Conservation (phyloP, 257 asterid species). For the Plantago major region DNA sequence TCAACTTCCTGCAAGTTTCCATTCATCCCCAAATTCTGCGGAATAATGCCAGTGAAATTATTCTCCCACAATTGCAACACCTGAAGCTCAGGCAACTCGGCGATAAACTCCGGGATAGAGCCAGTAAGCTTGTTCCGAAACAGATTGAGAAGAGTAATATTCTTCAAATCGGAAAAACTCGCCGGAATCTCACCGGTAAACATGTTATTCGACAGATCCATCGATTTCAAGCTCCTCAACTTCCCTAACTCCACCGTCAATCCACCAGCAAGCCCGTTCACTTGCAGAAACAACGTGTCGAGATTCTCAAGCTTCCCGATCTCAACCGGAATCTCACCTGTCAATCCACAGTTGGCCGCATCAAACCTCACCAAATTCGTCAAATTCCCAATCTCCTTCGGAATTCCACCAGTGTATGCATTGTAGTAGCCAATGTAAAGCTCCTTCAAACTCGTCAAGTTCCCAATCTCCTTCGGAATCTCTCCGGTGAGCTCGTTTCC, state of each 20-base stretch:
- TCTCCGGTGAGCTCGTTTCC: slow-evolving; percentile 69
- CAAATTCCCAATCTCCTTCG: slow-evolving; percentile 71
- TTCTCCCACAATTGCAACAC: slow-evolving; percentile 95
- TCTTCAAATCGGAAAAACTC: slow-evolving; percentile 59
- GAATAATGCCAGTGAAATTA: slow-evolving; percentile 87
- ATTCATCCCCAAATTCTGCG: slow-evolving; percentile 59
- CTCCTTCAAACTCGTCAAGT: slow-evolving; percentile 52
- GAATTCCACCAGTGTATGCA: slow-evolving; percentile 65
- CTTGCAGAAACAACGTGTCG: slow-evolving; percentile 87
- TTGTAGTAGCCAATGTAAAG: slow-evolving; percentile 83
- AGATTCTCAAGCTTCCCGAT: slow-evolving; percentile 61
- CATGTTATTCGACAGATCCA: slow-evolving; percentile 86
- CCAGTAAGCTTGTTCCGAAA: slow-evolving; percentile 88
- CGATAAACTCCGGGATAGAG: slow-evolving; percentile 82
- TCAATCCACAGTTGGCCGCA: slow-evolving; percentile 81
- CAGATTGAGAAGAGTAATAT: slow-evolving; percentile 71
- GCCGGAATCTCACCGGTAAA: slow-evolving; percentile 72
- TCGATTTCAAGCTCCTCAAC: slow-evolving; percentile 66
- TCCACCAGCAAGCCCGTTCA: slow-evolving; percentile 61
- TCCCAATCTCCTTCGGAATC: slow-evolving; percentile 70
- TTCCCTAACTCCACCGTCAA: slow-evolving; percentile 68
- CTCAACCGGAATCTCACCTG: slow-evolving; percentile 78
- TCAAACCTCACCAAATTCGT: slow-evolving; percentile 55
- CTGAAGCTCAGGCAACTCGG: slow-evolving; percentile 67
- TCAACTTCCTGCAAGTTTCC: slow-evolving; percentile 69